phyloP scores from a whole-genome alignment of 179 eudicot genomes.

The Nepenthes alata region DNA sequence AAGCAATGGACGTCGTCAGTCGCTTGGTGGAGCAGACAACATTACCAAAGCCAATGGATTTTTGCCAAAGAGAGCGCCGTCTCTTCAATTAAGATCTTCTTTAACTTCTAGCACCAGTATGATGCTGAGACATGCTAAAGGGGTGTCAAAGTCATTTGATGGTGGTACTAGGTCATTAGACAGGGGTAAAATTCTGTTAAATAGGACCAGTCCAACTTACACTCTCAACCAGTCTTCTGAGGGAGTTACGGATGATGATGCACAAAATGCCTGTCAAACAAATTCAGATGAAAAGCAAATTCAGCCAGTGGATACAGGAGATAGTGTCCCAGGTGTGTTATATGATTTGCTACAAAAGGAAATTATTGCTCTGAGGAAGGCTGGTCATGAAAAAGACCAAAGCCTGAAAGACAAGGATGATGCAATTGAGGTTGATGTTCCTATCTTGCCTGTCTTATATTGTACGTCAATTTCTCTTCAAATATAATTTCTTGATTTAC shows the following conservation, averaged over 20 bases:
- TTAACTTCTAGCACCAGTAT: constrained; percentile 56
- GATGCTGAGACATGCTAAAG: constrained; percentile 82
- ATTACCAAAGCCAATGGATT: constrained; percentile 74
- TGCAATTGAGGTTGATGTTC: constrained; percentile 66
- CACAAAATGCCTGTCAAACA: constrained; percentile 36
- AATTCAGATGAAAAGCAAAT: constrained; percentile 51
- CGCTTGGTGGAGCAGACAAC: constrained; percentile 83
- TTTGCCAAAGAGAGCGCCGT: constrained; percentile 80
- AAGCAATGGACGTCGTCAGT: constrained; percentile 89
- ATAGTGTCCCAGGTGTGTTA: constrained; percentile 63
- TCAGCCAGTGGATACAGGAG: constrained; percentile 39
- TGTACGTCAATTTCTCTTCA: background rate
- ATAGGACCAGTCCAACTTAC: constrained; percentile 44
- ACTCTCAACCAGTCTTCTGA: constrained; percentile 25
- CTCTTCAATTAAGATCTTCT: constrained; percentile 61
- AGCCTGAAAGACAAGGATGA: constrained; percentile 97
- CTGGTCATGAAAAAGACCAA: constrained; percentile 88
- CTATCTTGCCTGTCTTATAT: constrained; percentile 1
- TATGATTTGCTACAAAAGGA: constrained; percentile 90
- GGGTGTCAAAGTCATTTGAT: constrained; percentile 92
- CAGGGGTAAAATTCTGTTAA: constrained; percentile 51
- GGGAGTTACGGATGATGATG: constrained; percentile 38
- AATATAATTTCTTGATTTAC: constrained; percentile 1
- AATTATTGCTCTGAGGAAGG: constrained; percentile 73
- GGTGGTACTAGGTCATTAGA: constrained; percentile 84